Evolutionary conservation across 208 protist species (phyloP).

Genomic region (Wallacemonas sp.): DNA sequence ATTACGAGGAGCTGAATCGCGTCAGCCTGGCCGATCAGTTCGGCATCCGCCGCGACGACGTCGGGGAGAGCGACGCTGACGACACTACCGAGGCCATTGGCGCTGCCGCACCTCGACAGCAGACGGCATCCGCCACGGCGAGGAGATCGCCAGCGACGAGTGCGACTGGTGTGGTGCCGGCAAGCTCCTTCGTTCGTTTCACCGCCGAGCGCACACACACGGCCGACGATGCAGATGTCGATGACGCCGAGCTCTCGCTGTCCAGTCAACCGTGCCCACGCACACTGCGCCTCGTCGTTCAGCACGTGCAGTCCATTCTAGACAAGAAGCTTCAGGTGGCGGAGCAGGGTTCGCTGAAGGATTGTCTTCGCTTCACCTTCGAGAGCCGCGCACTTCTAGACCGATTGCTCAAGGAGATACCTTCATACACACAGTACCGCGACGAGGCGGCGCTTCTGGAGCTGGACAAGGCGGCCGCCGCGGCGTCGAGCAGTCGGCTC

Average conservation of each 20-base stretch:
- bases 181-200: neutral
- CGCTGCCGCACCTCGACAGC: neutral
- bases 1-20: slow-evolving; percentile 69
- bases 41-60: slow-evolving; percentile 37
- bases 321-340: slow-evolving; percentile 69
- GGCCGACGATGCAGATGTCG: slow-evolving; percentile 6
- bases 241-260: slow-evolving; percentile 58
- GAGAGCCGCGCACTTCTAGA: slow-evolving; percentile 79
- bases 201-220: neutral
- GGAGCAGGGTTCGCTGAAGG: slow-evolving; percentile 62
- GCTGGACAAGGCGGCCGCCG: slow-evolving; percentile 3
- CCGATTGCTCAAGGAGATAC: slow-evolving; percentile 82
- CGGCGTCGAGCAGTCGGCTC: neutral
- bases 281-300: slow-evolving; percentile 78
- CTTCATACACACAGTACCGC: slow-evolving; percentile 58
- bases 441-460: slow-evolving; percentile 16
- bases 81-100: neutral
- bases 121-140: no score
- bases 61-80: slow-evolving; percentile 9
- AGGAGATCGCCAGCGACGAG: neutral
- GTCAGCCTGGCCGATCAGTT: slow-evolving; percentile 63
- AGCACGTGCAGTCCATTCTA: slow-evolving; percentile 58
- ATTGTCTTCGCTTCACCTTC: slow-evolving; percentile 79
- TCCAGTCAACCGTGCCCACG: slow-evolving; percentile 72
- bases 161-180: neutral